Evolutionary conservation across 2,329 filamentous ascomycete genomes (phyloP).

Genomic region (Xylaria multiplex): DNA sequence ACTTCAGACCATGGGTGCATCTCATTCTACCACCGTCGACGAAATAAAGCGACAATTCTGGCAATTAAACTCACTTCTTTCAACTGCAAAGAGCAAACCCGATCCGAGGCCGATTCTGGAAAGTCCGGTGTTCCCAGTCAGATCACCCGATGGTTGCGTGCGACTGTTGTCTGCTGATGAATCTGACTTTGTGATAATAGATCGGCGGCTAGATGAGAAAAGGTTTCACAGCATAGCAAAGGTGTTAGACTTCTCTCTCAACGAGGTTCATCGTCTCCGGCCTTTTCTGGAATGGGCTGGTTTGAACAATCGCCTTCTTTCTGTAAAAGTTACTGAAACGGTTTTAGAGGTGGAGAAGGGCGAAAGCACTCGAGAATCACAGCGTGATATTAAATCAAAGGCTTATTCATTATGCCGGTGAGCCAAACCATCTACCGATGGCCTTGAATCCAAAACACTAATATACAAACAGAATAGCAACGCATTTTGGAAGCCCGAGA

Average conservation of each 20-base stretch:
- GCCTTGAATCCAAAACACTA: background rate
- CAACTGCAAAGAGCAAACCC: background rate
- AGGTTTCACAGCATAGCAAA: slow-evolving; percentile 46
- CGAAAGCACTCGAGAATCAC: background rate
- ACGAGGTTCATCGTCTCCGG: slow-evolving; percentile 47
- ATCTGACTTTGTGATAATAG: slow-evolving; percentile 49
- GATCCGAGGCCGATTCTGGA: slow-evolving; percentile 6
- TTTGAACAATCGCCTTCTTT: slow-evolving; percentile 48
- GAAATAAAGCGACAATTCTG: slow-evolving; percentile 48
- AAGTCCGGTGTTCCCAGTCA: slow-evolving; percentile 43
- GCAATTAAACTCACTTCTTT: slow-evolving; percentile 50
- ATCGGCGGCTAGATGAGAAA: slow-evolving; percentile 44
- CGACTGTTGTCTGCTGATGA: slow-evolving; percentile 7
- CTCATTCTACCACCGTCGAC: slow-evolving; percentile 7
- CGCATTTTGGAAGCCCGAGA: slow-evolving; percentile 1
- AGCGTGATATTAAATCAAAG: background rate
- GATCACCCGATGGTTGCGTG: slow-evolving; percentile 34
- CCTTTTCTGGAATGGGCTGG: slow-evolving; percentile 50
- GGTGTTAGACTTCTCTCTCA: slow-evolving; percentile 50
- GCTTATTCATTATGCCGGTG: background rate
- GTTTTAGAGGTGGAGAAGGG: background rate
- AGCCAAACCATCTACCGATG: background rate
- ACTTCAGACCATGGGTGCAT: slow-evolving; percentile 40
- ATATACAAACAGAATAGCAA: background rate
- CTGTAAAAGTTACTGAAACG: slow-evolving; percentile 47